Base-by-base conservation (phyloP, 768 basidiomycete species). In the Trametes villosa region DNA sequence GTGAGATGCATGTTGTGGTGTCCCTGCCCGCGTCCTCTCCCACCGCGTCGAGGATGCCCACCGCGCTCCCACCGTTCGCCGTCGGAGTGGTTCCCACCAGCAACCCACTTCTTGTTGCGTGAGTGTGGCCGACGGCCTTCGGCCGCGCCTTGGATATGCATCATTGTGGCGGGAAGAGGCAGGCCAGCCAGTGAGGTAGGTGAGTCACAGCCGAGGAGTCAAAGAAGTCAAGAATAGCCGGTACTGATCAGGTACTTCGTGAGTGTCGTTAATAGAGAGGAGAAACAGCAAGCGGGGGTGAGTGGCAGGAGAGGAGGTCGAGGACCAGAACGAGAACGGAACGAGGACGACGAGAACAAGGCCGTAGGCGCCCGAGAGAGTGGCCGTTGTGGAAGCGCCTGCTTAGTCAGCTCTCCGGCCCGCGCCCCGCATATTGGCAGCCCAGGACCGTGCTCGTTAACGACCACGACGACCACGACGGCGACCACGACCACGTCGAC, bases 1-100 rank as follows among this genome's bases (percentile, higher is more conserved):
- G 48, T 41, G 45, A 63, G 56, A 31, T 58, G 53, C 22, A 68
- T 62, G 31, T 69, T 34, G 36, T 44, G 80, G 71, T 50, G 79
- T 36, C 72, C 68, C 64, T 80, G 79, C 60, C 71, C 70, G 29
- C 68, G 64, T 27, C 77, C 79, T 47, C 80, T 77, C 53, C 81
- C 79, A 42, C 81, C 76, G 18, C 82, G 34, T 34, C 85, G 84
- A 64, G 81, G 77, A 70, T 78, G 76, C 6, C 83, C 83, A 5
- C 86, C 86, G 46, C 87, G 79, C 52, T 89, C 88, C 85, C 87
- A 83, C 45, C 83, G 77, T 53, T 86, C 86, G 26, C 69, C 67
- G 64, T 88, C 85, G 18, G 68, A 68, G 20, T 68, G 68, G 62
- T 76, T 70, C 48, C 74, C 72, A 8, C 78, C 73, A 75, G 85